phyloP scores from a whole-genome alignment of 495 filamentous ascomycete genomes.

The Parathielavia appendiculata region DNA sequence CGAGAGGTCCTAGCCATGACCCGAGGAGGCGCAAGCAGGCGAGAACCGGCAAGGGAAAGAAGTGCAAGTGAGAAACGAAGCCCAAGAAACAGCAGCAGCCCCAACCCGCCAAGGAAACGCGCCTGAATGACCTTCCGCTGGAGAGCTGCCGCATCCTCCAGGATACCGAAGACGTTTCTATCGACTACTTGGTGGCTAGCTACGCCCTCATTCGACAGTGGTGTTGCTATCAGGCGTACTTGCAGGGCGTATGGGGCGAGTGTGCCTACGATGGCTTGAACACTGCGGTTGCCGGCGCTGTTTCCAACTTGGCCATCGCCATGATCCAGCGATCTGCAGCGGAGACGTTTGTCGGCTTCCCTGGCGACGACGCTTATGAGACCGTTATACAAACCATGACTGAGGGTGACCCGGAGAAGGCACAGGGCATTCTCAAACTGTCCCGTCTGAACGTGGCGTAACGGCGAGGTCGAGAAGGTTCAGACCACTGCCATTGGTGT shows the following conservation, averaged over 20 bases:
- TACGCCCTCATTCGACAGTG: conserved; percentile 31
- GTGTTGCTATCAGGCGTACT: conserved; percentile 30
- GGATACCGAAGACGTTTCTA: conserved; percentile 15
- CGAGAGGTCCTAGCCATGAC: neutral
- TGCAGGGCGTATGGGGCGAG: conserved; percentile 44
- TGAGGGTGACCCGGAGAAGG: conserved; percentile 33
- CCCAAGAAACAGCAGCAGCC: conserved; percentile 4
- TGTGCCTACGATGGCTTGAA: conserved; percentile 44
- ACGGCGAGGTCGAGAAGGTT: conserved; percentile 14
- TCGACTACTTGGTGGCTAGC: conserved; percentile 41
- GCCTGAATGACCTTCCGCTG: conserved; percentile 25
- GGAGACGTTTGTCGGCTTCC: conserved; percentile 39
- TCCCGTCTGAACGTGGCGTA: conserved; percentile 16
- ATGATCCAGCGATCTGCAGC: conserved; percentile 36
- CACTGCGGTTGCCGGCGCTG: conserved; percentile 40
- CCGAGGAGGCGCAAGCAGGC: conserved; percentile 21
- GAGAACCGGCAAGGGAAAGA: conserved; percentile 39
- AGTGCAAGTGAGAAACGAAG: conserved; percentile 31
- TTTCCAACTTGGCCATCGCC: conserved; percentile 39
- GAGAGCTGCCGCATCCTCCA: conserved; percentile 45
- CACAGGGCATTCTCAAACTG: conserved; percentile 27
- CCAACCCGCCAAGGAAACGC: neutral
- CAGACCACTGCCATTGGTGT: conserved; percentile 26
- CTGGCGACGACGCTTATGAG: conserved; percentile 36
- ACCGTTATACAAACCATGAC: conserved; percentile 36